Evolutionary conservation across 1,284 basidiomycete genomes (phyloP).

Genomic region (Puccinia horiana): DNA sequence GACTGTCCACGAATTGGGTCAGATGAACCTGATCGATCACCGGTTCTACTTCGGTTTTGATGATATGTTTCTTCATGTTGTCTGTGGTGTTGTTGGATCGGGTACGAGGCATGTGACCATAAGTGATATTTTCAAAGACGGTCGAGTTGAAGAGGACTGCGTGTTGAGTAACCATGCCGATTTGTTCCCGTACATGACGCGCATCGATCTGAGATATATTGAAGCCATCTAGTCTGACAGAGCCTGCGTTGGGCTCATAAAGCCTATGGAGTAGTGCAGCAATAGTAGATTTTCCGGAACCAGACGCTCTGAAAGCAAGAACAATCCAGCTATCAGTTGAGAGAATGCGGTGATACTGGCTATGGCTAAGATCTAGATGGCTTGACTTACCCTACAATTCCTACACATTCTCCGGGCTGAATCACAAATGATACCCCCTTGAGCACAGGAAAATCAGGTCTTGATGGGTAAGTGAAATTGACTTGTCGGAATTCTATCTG

Average conservation of each 20-base stretch:
- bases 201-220: conserved; percentile 68
- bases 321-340: neutral
- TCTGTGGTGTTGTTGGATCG: neutral
- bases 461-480: conserved; percentile 77
- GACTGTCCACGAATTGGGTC: conserved; percentile 51
- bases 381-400: conserved; percentile 68
- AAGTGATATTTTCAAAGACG: conserved; percentile 81
- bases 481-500: conserved; percentile 71
- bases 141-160: conserved; percentile 82
- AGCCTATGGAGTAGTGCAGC: conserved; percentile 78
- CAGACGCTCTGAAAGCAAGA: conserved; percentile 66
- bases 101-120: conserved; percentile 63
- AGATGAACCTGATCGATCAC: conserved; percentile 53
- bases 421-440: conserved; percentile 69
- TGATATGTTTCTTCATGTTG: conserved; percentile 30
- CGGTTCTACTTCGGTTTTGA: conserved; percentile 40
- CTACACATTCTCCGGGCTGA: conserved; percentile 74
- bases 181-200: conserved; percentile 73
- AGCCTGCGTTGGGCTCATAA: conserved; percentile 74
- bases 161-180: conserved; percentile 81
- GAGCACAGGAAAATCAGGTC: conserved; percentile 72
- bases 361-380: neutral
- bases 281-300: conserved; percentile 85
- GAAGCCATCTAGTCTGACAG: conserved; percentile 66
- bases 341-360: neutral